A percentile compares a stretch with the other conserved stretches of the same genome.
Evolutionary conservation across 2,329 filamentous ascomycete genomes (phyloP).

Genomic region (Penicillium sp.): DNA sequence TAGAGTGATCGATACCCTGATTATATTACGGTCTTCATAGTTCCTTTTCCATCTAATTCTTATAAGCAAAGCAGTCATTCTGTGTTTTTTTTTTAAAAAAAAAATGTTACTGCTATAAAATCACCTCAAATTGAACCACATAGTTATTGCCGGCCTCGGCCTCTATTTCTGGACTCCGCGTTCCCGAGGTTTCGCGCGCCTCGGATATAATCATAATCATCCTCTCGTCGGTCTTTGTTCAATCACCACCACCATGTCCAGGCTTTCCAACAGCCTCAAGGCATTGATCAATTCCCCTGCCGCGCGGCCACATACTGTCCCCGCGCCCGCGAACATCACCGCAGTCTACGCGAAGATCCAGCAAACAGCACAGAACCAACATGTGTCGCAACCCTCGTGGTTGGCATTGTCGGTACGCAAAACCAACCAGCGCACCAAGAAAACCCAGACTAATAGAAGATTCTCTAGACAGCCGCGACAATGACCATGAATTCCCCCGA

Average conservation of each 20-base stretch:
- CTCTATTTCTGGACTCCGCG: background rate
- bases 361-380: constrained; percentile 55
- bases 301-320: constrained; percentile 59
- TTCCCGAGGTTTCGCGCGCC: background rate
- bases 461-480: constrained; percentile 64
- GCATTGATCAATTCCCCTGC: constrained; percentile 65
- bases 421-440: background rate
- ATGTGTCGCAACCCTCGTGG: constrained; percentile 61
- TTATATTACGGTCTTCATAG: too few relatives aligned
- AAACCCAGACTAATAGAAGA: too few relatives aligned
- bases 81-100: too few relatives aligned
- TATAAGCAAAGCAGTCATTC: too few relatives aligned
- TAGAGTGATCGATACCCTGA: too few relatives aligned
- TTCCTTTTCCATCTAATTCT: too few relatives aligned
- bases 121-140: too few relatives aligned
- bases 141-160: too few relatives aligned
- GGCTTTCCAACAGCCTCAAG: constrained; percentile 65
- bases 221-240: background rate
- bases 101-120: too few relatives aligned
- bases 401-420: constrained; percentile 56
- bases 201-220: background rate
- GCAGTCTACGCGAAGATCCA: constrained; percentile 61
- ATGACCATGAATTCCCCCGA: constrained; percentile 83
- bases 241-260: constrained; percentile 56
- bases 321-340: constrained; percentile 58